A percentile compares a stretch with the other conserved stretches of the same genome.
These are phyloP conservation scores for Pseudoturritis turrita DNA, from an alignment of 345 rosid species.

Conservation along the genomic window DNA sequence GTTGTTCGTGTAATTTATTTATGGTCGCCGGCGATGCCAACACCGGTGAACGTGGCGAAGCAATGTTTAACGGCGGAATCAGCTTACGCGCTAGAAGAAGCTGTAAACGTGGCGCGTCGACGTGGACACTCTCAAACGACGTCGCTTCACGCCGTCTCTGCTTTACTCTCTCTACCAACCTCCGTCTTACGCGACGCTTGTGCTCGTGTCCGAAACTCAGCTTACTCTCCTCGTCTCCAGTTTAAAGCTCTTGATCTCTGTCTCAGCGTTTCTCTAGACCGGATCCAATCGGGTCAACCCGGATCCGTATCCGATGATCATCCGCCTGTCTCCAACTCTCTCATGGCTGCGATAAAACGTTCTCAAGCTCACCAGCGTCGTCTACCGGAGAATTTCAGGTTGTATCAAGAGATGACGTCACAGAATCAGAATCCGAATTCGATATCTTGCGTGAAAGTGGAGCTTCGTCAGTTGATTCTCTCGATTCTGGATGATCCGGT, in stretches of 20 bases:
- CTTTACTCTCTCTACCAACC: constrained; percentile 64
- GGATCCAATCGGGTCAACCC: constrained; percentile 64
- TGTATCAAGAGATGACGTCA: constrained; percentile 58
- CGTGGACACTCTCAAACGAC: constrained; percentile 79
- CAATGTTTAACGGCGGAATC: constrained; percentile 84
- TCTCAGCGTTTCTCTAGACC: constrained; percentile 73
- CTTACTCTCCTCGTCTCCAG: constrained; percentile 70
- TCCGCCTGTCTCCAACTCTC: constrained; percentile 76
- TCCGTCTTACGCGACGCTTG: constrained; percentile 78
- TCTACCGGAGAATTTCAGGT: constrained; percentile 71
- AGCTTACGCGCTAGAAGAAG: constrained; percentile 75
- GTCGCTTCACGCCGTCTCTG: constrained; percentile 82
- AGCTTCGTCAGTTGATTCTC: constrained; percentile 65
- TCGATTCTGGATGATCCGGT: constrained; percentile 92
- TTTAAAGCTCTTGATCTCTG: constrained; percentile 87
- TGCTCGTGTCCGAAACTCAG: constrained; percentile 60
- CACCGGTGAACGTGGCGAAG: constrained; percentile 74
- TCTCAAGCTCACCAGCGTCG: constrained; percentile 92
- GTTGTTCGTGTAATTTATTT: neutral
- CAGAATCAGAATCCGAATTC: constrained; percentile 31
- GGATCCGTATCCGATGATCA: constrained; percentile 33
- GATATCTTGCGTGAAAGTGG: constrained; percentile 63
- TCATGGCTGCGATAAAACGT: constrained; percentile 96
- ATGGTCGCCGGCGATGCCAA: constrained; percentile 81
- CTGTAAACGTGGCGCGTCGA: constrained; percentile 66